Evolutionary conservation across 768 basidiomycete genomes (phyloP).

Genomic region (Tricholoma sp.): DNA sequence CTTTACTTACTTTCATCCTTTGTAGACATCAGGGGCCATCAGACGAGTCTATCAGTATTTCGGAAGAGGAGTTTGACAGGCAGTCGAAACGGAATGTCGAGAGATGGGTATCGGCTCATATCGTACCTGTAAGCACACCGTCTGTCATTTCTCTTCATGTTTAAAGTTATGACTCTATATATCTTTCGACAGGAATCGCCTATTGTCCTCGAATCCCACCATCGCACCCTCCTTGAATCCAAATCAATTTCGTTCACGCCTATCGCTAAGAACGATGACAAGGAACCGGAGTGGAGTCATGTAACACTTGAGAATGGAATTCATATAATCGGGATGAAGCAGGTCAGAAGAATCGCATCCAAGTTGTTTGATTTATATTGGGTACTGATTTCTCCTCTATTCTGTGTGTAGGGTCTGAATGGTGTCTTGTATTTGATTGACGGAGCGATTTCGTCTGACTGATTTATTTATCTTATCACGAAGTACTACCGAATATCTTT

Average conservation of each 20-base stretch:
- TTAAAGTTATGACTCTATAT: neutral
- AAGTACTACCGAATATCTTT: too few relatives aligned
- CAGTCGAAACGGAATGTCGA: slow-evolving; percentile 63
- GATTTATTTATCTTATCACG: too few relatives aligned
- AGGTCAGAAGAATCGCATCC: slow-evolving; percentile 44
- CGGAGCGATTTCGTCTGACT: slow-evolving; percentile 36
- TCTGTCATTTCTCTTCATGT: neutral
- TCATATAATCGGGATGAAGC: slow-evolving; percentile 52
- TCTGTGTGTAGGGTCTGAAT: slow-evolving; percentile 40
- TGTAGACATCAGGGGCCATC: slow-evolving; percentile 52
- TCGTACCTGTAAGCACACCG: slow-evolving; percentile 57
- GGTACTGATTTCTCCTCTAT: neutral
- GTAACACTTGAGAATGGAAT: slow-evolving; percentile 52
- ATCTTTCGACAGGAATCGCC: slow-evolving; percentile 35
- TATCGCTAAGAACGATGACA: slow-evolving; percentile 26
- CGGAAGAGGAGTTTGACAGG: slow-evolving; percentile 62
- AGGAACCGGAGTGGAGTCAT: slow-evolving; percentile 50
- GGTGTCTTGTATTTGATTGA: slow-evolving; percentile 58
- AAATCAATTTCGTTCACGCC: slow-evolving; percentile 53
- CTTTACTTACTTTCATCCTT: slow-evolving; percentile 4
- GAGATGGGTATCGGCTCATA: slow-evolving; percentile 77
- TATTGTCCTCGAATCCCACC: slow-evolving; percentile 39
- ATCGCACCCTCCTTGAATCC: slow-evolving; percentile 54
- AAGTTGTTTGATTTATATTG: neutral
- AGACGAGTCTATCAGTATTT: slow-evolving; percentile 47